Percentiles rank a stretch among this genome's conserved stretches.
phyloP scores from a whole-genome alignment of 768 basidiomycete species.

The Amanita thiersii region DNA sequence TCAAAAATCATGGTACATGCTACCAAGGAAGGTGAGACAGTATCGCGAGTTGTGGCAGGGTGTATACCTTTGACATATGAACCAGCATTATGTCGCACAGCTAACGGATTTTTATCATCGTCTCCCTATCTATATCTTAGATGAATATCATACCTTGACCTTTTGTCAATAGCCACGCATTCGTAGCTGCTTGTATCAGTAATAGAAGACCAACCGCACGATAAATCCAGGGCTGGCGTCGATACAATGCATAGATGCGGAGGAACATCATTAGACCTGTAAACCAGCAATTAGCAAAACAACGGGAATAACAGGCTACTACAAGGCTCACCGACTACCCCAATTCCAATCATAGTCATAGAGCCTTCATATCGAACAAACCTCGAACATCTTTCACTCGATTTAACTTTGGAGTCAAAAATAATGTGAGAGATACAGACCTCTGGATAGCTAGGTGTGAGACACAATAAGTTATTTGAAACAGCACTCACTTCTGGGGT shows the following conservation, averaged over 20 bases:
- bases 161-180: conserved; percentile 44
- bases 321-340: conserved; percentile 34
- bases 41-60: neutral
- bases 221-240: conserved; percentile 22
- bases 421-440: neutral
- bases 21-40: conserved; percentile 11
- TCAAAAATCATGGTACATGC: conserved; percentile 38
- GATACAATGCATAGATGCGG: conserved; percentile 36
- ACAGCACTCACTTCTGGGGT: conserved; percentile 22
- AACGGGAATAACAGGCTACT: conserved; percentile 2
- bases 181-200: conserved; percentile 35
- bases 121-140: too few relatives aligned
- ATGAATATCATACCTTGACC: conserved; percentile 48
- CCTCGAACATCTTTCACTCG: conserved; percentile 26
- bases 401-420: neutral
- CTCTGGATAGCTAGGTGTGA: neutral
- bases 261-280: conserved; percentile 49
- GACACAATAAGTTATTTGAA: neutral
- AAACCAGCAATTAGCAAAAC: neutral
- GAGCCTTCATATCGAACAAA: conserved; percentile 46
- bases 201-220: conserved; percentile 27
- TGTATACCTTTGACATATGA: conserved; percentile 2
- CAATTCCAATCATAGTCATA: conserved; percentile 45
- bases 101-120: too few relatives aligned
- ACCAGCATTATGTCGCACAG: neutral